These are phyloP conservation scores for Cordyceps militaris DNA, from an alignment of 2,329 filamentous ascomycete species.

Conservation along the genomic window DNA sequence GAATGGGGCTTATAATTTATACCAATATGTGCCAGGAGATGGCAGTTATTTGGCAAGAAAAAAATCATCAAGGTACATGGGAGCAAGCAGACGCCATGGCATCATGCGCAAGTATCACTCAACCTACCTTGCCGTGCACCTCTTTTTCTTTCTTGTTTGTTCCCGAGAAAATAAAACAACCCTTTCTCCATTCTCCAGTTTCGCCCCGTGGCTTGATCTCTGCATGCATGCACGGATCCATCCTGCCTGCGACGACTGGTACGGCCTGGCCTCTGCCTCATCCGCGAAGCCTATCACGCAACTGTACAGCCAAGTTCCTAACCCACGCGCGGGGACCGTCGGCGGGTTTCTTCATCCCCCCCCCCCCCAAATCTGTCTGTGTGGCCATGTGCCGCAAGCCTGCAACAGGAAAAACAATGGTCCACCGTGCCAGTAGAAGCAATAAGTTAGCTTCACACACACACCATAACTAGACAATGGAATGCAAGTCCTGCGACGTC, in stretches of 20 bases:
- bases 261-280: not conserved
- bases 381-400: no score
- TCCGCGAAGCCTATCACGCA: not conserved
- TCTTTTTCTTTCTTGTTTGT: not conserved
- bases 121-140: not conserved
- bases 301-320: not conserved
- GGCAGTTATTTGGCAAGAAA: no score
- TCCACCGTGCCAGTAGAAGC: no score
- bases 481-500: slow-evolving; percentile 1
- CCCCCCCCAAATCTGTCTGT: no score
- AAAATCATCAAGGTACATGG: not conserved
- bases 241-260: not conserved
- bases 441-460: no score
- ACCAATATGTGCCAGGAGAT: no score
- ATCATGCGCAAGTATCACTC: not conserved
- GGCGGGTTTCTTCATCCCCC: no score
- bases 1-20: no score
- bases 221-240: not conserved
- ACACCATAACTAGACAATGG: not conserved
- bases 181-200: not conserved
- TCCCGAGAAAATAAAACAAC: no score
- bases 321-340: no score
- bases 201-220: slow-evolving; percentile 7
- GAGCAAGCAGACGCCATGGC: not conserved
- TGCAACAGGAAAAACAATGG: no score